These are phyloP conservation scores for Cystobasidium ongulense DNA, from an alignment of 768 basidiomycete genomes.

Conservation along the genomic window DNA sequence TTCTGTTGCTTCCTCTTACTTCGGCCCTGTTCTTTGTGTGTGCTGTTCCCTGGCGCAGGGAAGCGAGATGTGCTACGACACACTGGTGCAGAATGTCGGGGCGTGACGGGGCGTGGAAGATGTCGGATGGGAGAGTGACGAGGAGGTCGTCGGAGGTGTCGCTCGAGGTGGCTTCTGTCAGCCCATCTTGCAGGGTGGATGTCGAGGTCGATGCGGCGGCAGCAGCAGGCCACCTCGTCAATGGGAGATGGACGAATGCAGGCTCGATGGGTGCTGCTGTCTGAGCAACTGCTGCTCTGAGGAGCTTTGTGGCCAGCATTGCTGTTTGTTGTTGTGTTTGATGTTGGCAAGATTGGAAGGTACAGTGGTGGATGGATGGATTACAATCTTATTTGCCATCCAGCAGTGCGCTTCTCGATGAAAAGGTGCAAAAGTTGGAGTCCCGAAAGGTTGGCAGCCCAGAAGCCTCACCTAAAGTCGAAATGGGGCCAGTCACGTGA, in stretches of 20 bases:
- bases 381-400: too few species aligned
- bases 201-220: constrained; percentile 9
- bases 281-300: not conserved
- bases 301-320: not conserved
- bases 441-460: not conserved
- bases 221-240: constrained; percentile 10
- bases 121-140: constrained; percentile 49
- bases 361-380: not conserved
- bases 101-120: constrained; percentile 81
- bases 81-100: constrained; percentile 88
- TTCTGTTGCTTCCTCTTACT: constrained; percentile 77
- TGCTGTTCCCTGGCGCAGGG: constrained; percentile 82
- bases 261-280: not conserved
- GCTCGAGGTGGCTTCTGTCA: not conserved
- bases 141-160: constrained; percentile 1
- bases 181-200: not conserved
- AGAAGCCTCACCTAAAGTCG: not conserved
- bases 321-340: not conserved
- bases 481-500: not conserved
- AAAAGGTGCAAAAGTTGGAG: not conserved
- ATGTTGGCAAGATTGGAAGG: not conserved
- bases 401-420: too few species aligned
- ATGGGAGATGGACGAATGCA: constrained; percentile 23
- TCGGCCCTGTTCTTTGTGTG: constrained; percentile 85
- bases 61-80: constrained; percentile 76